Evolutionary conservation across 208 protist species (phyloP).

Genomic region (Jaenimonas drosophilae): DNA sequence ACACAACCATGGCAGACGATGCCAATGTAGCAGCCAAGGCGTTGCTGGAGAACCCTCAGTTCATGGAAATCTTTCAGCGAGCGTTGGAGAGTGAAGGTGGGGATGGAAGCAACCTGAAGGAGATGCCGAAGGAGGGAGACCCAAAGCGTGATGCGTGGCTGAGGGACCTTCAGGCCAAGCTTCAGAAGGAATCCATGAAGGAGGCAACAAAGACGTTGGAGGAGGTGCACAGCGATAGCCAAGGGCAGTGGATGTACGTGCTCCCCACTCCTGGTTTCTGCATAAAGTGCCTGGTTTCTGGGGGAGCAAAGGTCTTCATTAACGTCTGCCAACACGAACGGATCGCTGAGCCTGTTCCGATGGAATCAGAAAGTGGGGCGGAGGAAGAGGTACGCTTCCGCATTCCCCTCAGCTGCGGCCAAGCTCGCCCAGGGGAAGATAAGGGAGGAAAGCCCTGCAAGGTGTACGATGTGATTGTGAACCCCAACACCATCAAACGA

Average conservation of each 20-base stretch:
- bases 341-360: constrained; percentile 82
- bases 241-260: constrained; percentile 86
- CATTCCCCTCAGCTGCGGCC: constrained; percentile 83
- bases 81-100: constrained; percentile 24
- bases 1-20: constrained; percentile 8
- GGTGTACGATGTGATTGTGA: constrained; percentile 89
- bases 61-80: constrained; percentile 71
- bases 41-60: constrained; percentile 68
- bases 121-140: constrained; percentile 70
- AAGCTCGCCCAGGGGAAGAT: constrained; percentile 67
- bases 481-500: constrained; percentile 61
- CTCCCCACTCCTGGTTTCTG: constrained; percentile 76
- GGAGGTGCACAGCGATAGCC: constrained; percentile 76
- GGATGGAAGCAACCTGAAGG: constrained; percentile 19
- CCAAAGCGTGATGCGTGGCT: constrained; percentile 66
- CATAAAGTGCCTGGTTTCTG: constrained; percentile 61
- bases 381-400: constrained; percentile 66
- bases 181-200: constrained; percentile 50
- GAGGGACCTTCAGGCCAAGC: constrained; percentile 44
- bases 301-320: constrained; percentile 81
- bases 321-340: constrained; percentile 82
- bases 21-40: constrained; percentile 25
- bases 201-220: constrained; percentile 57
- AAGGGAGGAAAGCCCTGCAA: constrained; percentile 80
- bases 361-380: constrained; percentile 18